These are phyloP conservation scores for Bidens hawaiensis DNA, from an alignment of 140 eudicot species.

Conservation along the genomic window DNA sequence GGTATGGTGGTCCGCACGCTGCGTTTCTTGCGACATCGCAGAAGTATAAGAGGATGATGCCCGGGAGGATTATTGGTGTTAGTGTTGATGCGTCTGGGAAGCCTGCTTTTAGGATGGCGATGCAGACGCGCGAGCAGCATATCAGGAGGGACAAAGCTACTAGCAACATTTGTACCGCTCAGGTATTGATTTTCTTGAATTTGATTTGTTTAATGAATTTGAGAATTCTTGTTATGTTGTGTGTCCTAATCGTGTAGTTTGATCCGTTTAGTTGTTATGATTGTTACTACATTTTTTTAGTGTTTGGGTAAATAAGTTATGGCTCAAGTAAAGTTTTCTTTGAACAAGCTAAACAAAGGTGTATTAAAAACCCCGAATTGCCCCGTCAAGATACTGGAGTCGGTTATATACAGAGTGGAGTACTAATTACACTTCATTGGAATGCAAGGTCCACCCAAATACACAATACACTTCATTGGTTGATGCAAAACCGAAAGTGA, in stretches of 20 bases:
- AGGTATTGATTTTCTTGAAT: slow-evolving; percentile 39
- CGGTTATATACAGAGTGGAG: too few species aligned
- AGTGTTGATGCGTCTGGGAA: slow-evolving; percentile 94
- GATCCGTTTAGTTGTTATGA: background rate
- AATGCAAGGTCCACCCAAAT: too few species aligned
- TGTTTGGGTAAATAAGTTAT: background rate
- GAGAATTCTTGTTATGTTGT: background rate
- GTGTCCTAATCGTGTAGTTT: background rate
- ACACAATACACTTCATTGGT: too few species aligned
- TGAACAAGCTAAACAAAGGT: too few species aligned
- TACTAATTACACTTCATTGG: too few species aligned
- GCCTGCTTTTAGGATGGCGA: slow-evolving; percentile 96
- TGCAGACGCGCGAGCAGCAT: slow-evolving; percentile 99
- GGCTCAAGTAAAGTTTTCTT: background rate
- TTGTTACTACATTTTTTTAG: background rate
- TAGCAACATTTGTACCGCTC: slow-evolving; percentile 97
- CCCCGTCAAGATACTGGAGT: too few species aligned
- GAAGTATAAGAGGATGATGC: slow-evolving; percentile 98
- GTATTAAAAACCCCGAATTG: too few species aligned
- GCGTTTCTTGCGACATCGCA: slow-evolving; percentile 96
- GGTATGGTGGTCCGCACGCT: slow-evolving; percentile 99
- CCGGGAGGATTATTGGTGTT: slow-evolving; percentile 94
- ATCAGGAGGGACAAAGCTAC: slow-evolving; percentile 98
- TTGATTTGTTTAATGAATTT: background rate
- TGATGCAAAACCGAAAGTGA: too few species aligned